Evolutionary conservation across 2,329 filamentous ascomycete species (phyloP).

Genomic region (Botrytis tulipae): DNA sequence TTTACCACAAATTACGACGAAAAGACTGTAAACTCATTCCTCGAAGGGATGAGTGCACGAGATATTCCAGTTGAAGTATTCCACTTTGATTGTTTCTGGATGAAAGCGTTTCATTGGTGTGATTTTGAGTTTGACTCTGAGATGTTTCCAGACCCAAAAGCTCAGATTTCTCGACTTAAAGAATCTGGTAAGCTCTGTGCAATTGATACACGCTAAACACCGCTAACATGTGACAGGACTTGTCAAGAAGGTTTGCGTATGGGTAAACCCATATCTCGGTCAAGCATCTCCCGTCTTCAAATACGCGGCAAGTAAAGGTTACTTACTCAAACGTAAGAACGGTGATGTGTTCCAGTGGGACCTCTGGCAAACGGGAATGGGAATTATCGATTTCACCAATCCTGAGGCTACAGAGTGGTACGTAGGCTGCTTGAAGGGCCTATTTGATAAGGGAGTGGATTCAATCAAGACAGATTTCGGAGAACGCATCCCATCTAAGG

Average conservation of each 20-base stretch:
- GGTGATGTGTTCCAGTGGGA: constrained; percentile 64
- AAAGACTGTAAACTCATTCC: constrained; percentile 55
- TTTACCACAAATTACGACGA: constrained; percentile 63
- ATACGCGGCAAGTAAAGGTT: constrained; percentile 55
- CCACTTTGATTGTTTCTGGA: constrained; percentile 64
- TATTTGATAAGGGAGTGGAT: constrained; percentile 60
- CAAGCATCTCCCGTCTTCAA: constrained; percentile 59
- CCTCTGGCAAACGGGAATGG: constrained; percentile 64
- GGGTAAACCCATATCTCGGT: constrained; percentile 62
- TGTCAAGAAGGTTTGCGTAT: constrained; percentile 51
- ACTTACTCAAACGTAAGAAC: constrained; percentile 57
- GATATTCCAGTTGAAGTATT: constrained; percentile 59
- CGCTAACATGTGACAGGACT: constrained; percentile 38
- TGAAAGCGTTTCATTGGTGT: constrained; percentile 63
- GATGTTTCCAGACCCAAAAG: constrained; percentile 58
- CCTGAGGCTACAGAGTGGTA: constrained; percentile 58
- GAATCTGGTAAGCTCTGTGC: constrained; percentile 38
- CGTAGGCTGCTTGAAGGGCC: constrained; percentile 48
- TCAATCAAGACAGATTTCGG: constrained; percentile 64
- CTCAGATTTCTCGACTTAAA: constrained; percentile 54
- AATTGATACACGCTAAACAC: not conserved
- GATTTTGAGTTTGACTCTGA: constrained; percentile 59
- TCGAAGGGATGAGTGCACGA: constrained; percentile 56
- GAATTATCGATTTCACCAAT: constrained; percentile 62
- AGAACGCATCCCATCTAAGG: constrained; percentile 56